Evolutionary conservation across 2,329 filamentous ascomycete species (phyloP), one percentile per base, ranked within the genome.

Genomic region (Immersiporthe knoxdaviesiana): DNA sequence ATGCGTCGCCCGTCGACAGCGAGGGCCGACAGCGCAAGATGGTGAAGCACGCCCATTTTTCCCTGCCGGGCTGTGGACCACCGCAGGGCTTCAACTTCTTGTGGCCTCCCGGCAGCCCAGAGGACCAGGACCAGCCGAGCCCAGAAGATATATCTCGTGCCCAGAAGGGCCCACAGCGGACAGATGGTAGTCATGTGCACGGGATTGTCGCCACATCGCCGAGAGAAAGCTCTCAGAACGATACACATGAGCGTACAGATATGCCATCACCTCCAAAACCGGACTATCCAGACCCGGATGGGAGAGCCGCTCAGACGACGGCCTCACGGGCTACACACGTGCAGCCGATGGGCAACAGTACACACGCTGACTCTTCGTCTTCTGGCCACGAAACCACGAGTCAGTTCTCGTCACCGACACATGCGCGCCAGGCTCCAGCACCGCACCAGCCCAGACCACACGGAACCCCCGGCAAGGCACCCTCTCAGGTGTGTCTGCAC

Each of bases 1-100:
- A 30, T 16, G 47, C 7, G 1, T 65, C 62, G 10, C 47, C 66
- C 10, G 58, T 44, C 12, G 69, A 68, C 37, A 59, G 37, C 32
- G 37, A 61, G 7, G 50, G 30, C 16, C 44, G 32, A 14, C 44
- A 21, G 16, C n/a, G 16, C 44, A 65, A 68, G 39, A 30, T 11
- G 47, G 18, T 18, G n/a, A 61, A 39, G 35, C 21, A 12, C 18
- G 11, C 47, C 12, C 41, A 35, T 3, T 8, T 11, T 18, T 5
- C 32, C 2, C 47, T 59, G 24, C 6, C 21, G 5, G 0, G 11
- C 11, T 14, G n/a, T 12, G 56, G 16, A 1, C n/a, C 27, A 11
- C 14, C 2, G 35, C 44, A 44, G 10, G 16, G 16, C 0, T 68
- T 61, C 14, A 41, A 56, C 21, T 61, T 50, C 52, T 58, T 68